Evolutionary conservation across 129 eudicot species (phyloP).

Genomic region (Mikania micrantha): DNA sequence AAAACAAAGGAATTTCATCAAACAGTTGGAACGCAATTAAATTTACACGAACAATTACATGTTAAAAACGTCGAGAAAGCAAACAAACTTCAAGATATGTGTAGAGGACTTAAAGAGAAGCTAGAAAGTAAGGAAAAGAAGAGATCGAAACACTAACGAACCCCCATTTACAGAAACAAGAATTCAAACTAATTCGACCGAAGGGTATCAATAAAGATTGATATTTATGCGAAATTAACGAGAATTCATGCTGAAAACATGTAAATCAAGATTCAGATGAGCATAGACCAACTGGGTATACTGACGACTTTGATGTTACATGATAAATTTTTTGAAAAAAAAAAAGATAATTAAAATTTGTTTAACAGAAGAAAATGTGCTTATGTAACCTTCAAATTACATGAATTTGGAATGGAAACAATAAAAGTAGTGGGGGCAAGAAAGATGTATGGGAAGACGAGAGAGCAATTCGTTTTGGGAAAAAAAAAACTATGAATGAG

Average conservation of each 20-base stretch:
- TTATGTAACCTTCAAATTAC: conserved; percentile 13
- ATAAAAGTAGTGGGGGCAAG: background rate
- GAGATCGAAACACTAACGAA: too few species aligned
- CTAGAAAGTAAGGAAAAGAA: too few species aligned
- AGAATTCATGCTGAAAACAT: conserved; percentile 3
- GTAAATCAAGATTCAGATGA: conserved; percentile 2
- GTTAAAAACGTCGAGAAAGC: background rate
- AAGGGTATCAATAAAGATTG: too few species aligned
- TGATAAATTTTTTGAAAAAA: too few species aligned
- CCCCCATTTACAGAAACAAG: too few species aligned
- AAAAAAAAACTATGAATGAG: too few species aligned
- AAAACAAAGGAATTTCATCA: conserved; percentile 17
- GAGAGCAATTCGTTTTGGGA: conserved; percentile 19
- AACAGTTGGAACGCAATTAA: conserved; percentile 25
- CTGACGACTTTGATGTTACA: conserved; percentile 30
- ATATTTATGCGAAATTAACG: conserved; percentile 8
- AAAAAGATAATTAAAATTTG: too few species aligned
- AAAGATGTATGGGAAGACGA: background rate
- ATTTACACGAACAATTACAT: conserved; percentile 36
- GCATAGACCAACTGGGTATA: background rate
- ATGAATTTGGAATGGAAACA: conserved; percentile 12
- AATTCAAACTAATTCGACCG: too few species aligned
- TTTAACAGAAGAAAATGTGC: conserved; percentile 5
- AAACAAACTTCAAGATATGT: conserved; percentile 2
- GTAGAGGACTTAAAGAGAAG: background rate